A percentile compares a stretch with the other conserved stretches of the same genome.
Evolutionary conservation across 805 yeast species (phyloP).

Genomic region (Zygosaccharomyces pseudorouxii): DNA sequence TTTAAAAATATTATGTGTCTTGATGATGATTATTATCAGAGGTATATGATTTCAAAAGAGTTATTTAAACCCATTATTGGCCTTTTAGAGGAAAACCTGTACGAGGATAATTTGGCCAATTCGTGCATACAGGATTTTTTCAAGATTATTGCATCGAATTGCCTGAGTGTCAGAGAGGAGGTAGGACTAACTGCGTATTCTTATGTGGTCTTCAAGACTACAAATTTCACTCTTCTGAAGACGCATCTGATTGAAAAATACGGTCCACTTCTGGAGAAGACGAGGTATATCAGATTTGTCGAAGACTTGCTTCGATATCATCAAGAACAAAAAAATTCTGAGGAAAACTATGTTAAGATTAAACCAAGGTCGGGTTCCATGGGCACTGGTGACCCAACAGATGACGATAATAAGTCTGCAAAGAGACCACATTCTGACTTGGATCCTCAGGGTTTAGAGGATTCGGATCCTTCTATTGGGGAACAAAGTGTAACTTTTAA

Average conservation of each 20-base stretch:
- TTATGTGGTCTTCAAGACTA: constrained; percentile 14
- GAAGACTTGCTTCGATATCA: constrained; percentile 31
- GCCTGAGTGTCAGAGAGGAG: constrained; percentile 14
- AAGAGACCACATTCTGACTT: constrained; percentile 11
- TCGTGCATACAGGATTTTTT: constrained; percentile 72
- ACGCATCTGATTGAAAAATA: constrained; percentile 32
- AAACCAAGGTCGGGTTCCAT: neutral
- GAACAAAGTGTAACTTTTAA: constrained; percentile 16
- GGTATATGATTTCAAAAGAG: constrained; percentile 52
- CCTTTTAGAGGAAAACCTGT: constrained; percentile 45
- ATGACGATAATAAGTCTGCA: constrained; percentile 8
- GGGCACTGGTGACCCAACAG: constrained; percentile 4
- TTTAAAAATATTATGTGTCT: constrained; percentile 56
- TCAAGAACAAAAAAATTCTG: constrained; percentile 11
- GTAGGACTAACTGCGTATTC: constrained; percentile 18
- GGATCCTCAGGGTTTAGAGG: constrained; percentile 22
- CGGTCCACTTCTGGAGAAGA: constrained; percentile 29
- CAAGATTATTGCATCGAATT: constrained; percentile 39
- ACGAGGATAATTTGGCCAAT: constrained; percentile 58
- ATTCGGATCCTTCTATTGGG: constrained; percentile 7
- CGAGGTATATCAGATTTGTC: constrained; percentile 31
- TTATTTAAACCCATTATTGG: constrained; percentile 47
- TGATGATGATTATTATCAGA: constrained; percentile 58
- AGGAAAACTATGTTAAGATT: constrained; percentile 1
- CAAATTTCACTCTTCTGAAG: constrained; percentile 29